Evolutionary conservation across 2,329 filamentous ascomycete species (phyloP), one percentile per base, ranked within the genome.

Genomic region (Phialophora chinensis): DNA sequence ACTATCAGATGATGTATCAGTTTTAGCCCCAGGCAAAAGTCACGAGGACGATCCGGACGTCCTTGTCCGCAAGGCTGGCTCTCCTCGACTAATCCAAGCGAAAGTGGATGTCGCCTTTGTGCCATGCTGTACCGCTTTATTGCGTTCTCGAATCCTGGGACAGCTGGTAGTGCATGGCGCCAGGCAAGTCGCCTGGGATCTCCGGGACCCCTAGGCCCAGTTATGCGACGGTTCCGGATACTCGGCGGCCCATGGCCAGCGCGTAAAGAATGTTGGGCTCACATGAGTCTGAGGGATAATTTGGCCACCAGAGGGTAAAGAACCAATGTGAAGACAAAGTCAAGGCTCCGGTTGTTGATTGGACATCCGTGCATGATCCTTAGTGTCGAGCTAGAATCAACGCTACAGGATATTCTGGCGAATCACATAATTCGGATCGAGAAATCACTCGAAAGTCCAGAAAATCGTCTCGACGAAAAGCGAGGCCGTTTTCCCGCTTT

Each of bases 401-500:
- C 42, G 25, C 20, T 31, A 29, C 61, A 33, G 44, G 53, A 58
- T 60, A 63, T 14, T 58, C 52, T 2, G 62, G 33, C 65, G 57
- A 67, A 67, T 67, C 61, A 59, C 54, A 67, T 62, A 64, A 67
- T 61, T 64, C 60, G 33, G 6, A 49, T 8, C 38, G 27, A 17
- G 31, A 49, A 63, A 57, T n/a, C 38, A n/a, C 38, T 44, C 14
- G 38, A 60, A 55, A 47, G 49, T 31, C 50, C 35, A 56, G 52
- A 60, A 60, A 58, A 52, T 47, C 42, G 53, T 52, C 53, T 44
- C 33, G 12, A 17, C 23, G 38, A 49, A 50, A 23, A 35, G 55
- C 47, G 35, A 54, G 14, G 17, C 38, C 38, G 17, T 12, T 44
- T 44, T n/a, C 38, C 38, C 38, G 17, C 17, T 44, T 44, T 44